phyloP scores from a whole-genome alignment of 495 filamentous ascomycete genomes.

The Neohortaea acidophila region DNA sequence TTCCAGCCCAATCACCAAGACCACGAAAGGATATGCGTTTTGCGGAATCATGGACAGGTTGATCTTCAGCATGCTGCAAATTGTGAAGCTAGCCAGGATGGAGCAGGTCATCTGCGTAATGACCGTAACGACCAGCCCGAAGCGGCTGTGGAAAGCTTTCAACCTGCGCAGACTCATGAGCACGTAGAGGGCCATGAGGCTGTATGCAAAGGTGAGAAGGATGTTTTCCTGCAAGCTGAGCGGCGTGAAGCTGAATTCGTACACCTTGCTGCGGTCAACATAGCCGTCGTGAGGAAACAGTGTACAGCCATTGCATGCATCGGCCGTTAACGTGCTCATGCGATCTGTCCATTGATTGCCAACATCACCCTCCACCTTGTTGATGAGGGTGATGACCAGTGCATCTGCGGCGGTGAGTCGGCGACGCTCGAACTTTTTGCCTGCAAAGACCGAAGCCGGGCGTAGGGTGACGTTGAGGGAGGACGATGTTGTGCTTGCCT shows the following conservation, averaged over 20 bases:
- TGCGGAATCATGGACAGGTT: constrained; percentile 28
- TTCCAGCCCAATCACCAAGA: constrained; percentile 53
- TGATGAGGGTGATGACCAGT: constrained; percentile 56
- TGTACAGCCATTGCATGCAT: constrained; percentile 35
- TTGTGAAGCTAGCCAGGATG: constrained; percentile 33
- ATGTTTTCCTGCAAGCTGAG: constrained; percentile 45
- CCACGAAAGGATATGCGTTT: constrained; percentile 51
- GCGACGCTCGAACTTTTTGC: constrained; percentile 49
- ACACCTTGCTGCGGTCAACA: constrained; percentile 38
- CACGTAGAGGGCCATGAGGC: constrained; percentile 42
- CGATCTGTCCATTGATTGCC: constrained; percentile 44
- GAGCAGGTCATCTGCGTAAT: constrained; percentile 42
- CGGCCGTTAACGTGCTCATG: constrained; percentile 32
- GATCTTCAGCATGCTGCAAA: constrained; percentile 28
- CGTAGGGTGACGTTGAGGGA: constrained; percentile 52
- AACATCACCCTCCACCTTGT: constrained; percentile 41
- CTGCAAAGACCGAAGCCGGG: constrained; percentile 60
- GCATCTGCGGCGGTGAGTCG: constrained; percentile 51
- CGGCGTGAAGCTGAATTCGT: constrained; percentile 58
- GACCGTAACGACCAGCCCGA: constrained; percentile 49
- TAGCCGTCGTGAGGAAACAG: constrained; percentile 43
- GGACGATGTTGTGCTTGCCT: constrained; percentile 33
- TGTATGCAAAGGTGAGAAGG: constrained; percentile 44
- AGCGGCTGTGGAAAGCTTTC: constrained; percentile 49
- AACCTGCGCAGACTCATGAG: constrained; percentile 42